Conservation (phyloP, 2,329 filamentous ascomycete species). For the Periconia sp. region DNA sequence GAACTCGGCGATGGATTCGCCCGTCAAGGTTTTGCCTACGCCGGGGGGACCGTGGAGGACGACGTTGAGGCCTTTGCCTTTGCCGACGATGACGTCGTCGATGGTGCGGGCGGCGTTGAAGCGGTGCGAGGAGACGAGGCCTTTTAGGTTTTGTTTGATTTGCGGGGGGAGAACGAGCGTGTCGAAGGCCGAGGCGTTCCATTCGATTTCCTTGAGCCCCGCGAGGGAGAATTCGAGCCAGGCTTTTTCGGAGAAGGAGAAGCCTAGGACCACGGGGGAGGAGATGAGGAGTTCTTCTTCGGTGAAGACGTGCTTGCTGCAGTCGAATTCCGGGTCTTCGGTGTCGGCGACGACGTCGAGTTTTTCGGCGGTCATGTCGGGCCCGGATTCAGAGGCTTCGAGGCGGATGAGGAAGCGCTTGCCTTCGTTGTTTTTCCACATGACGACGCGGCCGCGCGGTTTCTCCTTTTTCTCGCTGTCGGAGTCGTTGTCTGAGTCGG, state of each 20-base stretch:
- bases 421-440: constrained; percentile 53
- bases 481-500: constrained; percentile 26
- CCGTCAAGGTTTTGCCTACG: constrained; percentile 86
- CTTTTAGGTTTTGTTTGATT: constrained; percentile 69
- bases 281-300: constrained; percentile 84
- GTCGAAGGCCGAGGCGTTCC: constrained; percentile 81
- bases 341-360: constrained; percentile 55
- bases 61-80: constrained; percentile 80
- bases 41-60: constrained; percentile 79
- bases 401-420: constrained; percentile 56
- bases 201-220: constrained; percentile 76
- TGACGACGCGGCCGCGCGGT: constrained; percentile 40
- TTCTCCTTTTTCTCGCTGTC: constrained; percentile 39
- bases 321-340: constrained; percentile 25
- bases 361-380: constrained; percentile 57
- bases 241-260: constrained; percentile 83
- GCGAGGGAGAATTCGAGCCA: constrained; percentile 89
- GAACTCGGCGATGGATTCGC: constrained; percentile 81
- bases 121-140: constrained; percentile 81
- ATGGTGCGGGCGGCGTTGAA: constrained; percentile 80
- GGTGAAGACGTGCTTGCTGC: constrained; percentile 60
- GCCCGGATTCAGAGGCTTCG: constrained; percentile 55
- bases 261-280: constrained; percentile 82
- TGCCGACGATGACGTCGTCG: constrained; percentile 71
- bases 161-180: constrained; percentile 71